A percentile compares a stretch with the other conserved stretches of the same genome.
These are phyloP conservation scores for Leptodontidium sp. DNA, from an alignment of 2,329 filamentous ascomycete genomes.

Conservation along the genomic window DNA sequence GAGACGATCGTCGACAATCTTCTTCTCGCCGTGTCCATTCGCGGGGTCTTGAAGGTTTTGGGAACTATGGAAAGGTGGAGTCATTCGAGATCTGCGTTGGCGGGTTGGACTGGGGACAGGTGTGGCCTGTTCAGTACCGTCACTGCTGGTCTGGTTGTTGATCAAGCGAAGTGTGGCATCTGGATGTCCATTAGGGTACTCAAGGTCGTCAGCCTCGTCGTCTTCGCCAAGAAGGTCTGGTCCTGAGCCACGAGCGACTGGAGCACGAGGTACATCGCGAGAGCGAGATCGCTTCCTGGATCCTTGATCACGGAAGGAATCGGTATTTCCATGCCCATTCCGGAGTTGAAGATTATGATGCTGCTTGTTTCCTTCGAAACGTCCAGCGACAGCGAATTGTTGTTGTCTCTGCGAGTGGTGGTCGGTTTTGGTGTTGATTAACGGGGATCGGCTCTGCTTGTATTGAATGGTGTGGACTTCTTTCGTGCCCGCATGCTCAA, in stretches of 20 bases:
- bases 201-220: slow-evolving; percentile 11
- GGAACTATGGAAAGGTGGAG: slow-evolving; percentile 7
- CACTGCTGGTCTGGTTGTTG: slow-evolving; percentile 3
- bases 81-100: slow-evolving; percentile 12
- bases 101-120: slow-evolving; percentile 20
- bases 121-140: slow-evolving; percentile 6
- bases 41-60: not conserved
- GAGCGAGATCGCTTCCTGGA: slow-evolving; percentile 29
- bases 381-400: slow-evolving; percentile 17
- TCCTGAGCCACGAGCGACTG: not conserved
- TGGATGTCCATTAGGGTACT: not conserved
- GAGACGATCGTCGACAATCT: not conserved
- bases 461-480: slow-evolving; percentile 21
- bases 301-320: not conserved
- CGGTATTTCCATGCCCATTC: not conserved
- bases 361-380: slow-evolving; percentile 19
- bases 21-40: not conserved
- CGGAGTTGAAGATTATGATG: slow-evolving; percentile 23
- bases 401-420: slow-evolving; percentile 9
- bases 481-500: slow-evolving; percentile 1
- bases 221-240: not conserved
- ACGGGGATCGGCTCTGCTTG: slow-evolving; percentile 25
- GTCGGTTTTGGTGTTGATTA: slow-evolving; percentile 9
- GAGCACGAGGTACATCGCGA: slow-evolving; percentile 6
- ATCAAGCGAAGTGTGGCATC: slow-evolving; percentile 8